Percentiles rank a stretch among this genome's conserved stretches.
Evolutionary conservation across 495 filamentous ascomycete genomes (phyloP).

Genomic region (Recurvomyces mirabilis): DNA sequence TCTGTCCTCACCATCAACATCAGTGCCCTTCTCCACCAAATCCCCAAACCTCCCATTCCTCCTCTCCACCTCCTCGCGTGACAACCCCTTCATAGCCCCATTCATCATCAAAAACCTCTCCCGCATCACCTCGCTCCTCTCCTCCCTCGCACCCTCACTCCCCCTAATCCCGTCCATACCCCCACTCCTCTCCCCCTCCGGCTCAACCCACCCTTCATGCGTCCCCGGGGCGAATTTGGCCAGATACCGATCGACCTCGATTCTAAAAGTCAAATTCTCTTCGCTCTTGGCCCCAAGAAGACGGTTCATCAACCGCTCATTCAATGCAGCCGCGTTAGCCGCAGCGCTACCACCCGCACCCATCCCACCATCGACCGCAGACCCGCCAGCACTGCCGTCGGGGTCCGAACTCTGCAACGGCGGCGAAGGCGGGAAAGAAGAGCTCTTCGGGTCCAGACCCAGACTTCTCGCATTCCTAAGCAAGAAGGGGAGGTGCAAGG

Average conservation of each 20-base stretch:
- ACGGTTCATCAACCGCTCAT: constrained; percentile 4
- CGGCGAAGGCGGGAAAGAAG: constrained; percentile 11
- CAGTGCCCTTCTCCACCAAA: constrained; percentile 3
- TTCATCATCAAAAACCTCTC: constrained; percentile 69
- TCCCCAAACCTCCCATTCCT: constrained; percentile 46
- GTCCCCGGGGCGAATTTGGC: constrained; percentile 66
- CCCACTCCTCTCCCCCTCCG: constrained; percentile 9
- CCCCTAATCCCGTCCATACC: constrained; percentile 23
- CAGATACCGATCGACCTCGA: constrained; percentile 72
- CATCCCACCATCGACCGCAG: no score
- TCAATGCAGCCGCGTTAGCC: constrained; percentile 33
- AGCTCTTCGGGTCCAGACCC: constrained; percentile 26
- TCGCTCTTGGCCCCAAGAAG: constrained; percentile 29
- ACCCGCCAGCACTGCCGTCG: constrained; percentile 36
- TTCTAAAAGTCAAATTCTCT: constrained; percentile 66
- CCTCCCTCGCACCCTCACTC: constrained; percentile 36
- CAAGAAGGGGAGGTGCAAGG: constrained; percentile 45
- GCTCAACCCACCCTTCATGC: constrained; percentile 31
- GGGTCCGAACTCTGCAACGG: constrained; percentile 2
- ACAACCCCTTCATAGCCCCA: constrained; percentile 60
- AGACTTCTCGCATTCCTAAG: constrained; percentile 60
- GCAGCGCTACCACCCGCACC: no score
- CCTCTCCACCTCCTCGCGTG: constrained; percentile 59
- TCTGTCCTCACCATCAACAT: background rate
- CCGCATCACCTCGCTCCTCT: constrained; percentile 47